phyloP scores from a whole-genome alignment of 768 basidiomycete genomes.

The Boletus bicolor region DNA sequence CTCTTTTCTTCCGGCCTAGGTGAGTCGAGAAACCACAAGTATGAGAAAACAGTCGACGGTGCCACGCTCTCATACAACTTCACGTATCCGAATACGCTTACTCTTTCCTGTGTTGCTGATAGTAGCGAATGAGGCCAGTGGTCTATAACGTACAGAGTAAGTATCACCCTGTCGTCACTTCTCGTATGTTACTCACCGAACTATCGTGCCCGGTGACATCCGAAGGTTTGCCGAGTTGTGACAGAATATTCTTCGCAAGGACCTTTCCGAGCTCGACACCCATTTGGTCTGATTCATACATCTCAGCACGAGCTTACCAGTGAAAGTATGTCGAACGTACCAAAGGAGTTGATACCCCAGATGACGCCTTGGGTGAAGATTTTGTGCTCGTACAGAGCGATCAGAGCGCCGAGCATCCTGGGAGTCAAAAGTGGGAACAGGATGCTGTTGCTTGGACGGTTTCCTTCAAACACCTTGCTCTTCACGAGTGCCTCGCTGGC shows the following conservation, averaged over 20 bases:
- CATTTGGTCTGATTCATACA: slow-evolving; percentile 78
- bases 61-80: slow-evolving; percentile 10
- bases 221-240: slow-evolving; percentile 74
- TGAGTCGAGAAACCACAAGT: neutral
- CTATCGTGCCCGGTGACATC: slow-evolving; percentile 88
- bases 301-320: neutral
- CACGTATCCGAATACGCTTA: slow-evolving; percentile 36
- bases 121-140: slow-evolving; percentile 94
- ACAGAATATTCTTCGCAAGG: slow-evolving; percentile 92
- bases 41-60: neutral
- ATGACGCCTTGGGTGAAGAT: slow-evolving; percentile 96
- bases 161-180: neutral
- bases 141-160: slow-evolving; percentile 50
- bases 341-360: slow-evolving; percentile 99
- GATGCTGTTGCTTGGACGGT: slow-evolving; percentile 94
- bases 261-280: slow-evolving; percentile 98
- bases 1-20: neutral
- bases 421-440: slow-evolving; percentile 93
- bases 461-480: slow-evolving; percentile 98
- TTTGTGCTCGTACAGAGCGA: slow-evolving; percentile 97
- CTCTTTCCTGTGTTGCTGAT: slow-evolving; percentile 85
- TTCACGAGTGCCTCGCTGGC: slow-evolving; percentile 86
- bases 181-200: slow-evolving; percentile 44
- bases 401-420: slow-evolving; percentile 79
- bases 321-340: slow-evolving; percentile 39